These are phyloP conservation scores for Calonectria henricotiae DNA, from an alignment of 2,329 filamentous ascomycete species.

Conservation along the genomic window DNA sequence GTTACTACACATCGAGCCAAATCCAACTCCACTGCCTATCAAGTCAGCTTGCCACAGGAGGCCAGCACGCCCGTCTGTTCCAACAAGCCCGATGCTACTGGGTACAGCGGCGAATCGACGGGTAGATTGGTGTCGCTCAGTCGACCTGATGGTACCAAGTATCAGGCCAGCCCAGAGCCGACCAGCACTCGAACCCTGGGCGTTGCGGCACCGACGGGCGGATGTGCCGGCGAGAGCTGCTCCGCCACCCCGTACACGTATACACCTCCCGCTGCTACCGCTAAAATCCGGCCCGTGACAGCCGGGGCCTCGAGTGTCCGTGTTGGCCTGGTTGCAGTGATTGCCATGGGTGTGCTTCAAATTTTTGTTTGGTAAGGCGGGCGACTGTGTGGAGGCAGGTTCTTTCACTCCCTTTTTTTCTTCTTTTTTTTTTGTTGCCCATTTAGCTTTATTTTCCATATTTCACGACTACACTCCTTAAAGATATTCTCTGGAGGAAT, in stretches of 20 bases:
- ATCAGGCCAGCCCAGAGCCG: constrained; percentile 39
- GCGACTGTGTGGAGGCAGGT: not conserved
- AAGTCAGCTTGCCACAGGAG: not conserved
- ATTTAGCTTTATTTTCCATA: not conserved
- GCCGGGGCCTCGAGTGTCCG: constrained; percentile 63
- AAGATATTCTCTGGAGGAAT: constrained; percentile 27
- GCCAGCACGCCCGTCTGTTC: constrained; percentile 3
- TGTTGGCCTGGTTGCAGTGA: constrained; percentile 50
- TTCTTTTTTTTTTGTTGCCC: not conserved
- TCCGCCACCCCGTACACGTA: constrained; percentile 37
- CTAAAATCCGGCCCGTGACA: constrained; percentile 59
- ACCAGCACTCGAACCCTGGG: constrained; percentile 41
- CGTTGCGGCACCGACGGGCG: constrained; percentile 48
- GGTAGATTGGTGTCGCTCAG: constrained; percentile 39
- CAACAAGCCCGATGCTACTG: not conserved
- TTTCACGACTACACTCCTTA: constrained; percentile 24
- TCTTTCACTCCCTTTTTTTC: constrained; percentile 8
- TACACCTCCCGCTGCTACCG: constrained; percentile 45
- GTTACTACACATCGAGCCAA: too few species aligned
- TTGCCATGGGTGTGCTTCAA: constrained; percentile 52
- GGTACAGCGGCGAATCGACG: constrained; percentile 10
- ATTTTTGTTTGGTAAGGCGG: constrained; percentile 52
- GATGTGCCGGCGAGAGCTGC: constrained; percentile 49
- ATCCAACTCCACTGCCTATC: too few species aligned
- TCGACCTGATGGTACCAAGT: constrained; percentile 43